phyloP scores from a whole-genome alignment of 202 grass and related monocot species.

The Elaeis oleifera region DNA sequence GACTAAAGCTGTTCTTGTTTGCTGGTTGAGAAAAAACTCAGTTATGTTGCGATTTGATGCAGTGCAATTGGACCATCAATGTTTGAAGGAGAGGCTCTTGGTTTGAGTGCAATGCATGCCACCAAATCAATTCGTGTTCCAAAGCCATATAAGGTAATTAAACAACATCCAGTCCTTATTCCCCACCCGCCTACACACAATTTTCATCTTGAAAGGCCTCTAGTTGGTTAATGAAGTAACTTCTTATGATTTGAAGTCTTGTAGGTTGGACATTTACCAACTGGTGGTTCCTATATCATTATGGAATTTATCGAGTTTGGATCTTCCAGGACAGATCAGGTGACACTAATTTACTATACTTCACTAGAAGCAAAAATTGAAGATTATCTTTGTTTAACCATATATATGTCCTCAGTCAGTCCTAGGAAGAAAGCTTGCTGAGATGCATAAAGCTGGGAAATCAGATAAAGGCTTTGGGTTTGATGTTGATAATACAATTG shows the following conservation, averaged over 20 bases:
- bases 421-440: slow-evolving; percentile 64
- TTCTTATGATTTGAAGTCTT: neutral
- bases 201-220: neutral
- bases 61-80: slow-evolving; percentile 64
- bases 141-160: slow-evolving; percentile 52
- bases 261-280: slow-evolving; percentile 51
- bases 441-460: slow-evolving; percentile 73
- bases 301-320: slow-evolving; percentile 90
- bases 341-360: slow-evolving; percentile 27
- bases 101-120: slow-evolving; percentile 67
- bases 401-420: slow-evolving; percentile 37
- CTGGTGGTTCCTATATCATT: slow-evolving; percentile 78
- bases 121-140: slow-evolving; percentile 71
- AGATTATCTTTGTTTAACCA: slow-evolving; percentile 12
- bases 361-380: neutral
- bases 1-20: too few relatives aligned
- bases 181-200: too few relatives aligned
- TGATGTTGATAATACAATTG: slow-evolving; percentile 65
- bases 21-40: neutral
- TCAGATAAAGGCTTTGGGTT: slow-evolving; percentile 69
- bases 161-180: too few relatives aligned
- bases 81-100: slow-evolving; percentile 74
- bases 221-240: neutral
- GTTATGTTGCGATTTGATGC: neutral
- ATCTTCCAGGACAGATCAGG: slow-evolving; percentile 56